These are phyloP conservation scores for Geranomyces michiganensis DNA, from an alignment of 192 early-diverging fungal species.

Conservation along the genomic window DNA sequence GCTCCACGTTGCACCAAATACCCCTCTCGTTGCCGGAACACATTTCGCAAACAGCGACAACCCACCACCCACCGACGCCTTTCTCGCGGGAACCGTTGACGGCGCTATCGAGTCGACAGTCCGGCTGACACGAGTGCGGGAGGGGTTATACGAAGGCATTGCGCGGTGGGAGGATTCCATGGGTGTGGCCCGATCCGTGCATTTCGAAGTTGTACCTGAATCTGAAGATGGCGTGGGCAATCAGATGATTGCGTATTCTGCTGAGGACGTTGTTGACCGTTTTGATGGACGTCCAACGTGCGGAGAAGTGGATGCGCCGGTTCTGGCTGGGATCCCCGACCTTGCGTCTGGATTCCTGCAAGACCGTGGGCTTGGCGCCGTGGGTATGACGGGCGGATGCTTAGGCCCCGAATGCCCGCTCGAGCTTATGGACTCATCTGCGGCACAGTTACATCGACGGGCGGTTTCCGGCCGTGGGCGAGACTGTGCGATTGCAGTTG, in stretches of 20 bases:
- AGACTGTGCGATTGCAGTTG: constrained; percentile 31
- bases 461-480: constrained; percentile 16
- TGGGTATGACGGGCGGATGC: not conserved
- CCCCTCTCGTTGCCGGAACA: not conserved
- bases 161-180: not conserved
- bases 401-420: not conserved
- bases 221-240: not conserved
- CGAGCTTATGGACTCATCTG: not conserved
- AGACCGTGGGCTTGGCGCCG: not conserved
- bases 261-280: constrained; percentile 17
- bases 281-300: not conserved
- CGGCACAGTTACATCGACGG: not conserved
- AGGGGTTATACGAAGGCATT: constrained; percentile 24
- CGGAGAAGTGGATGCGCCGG: not conserved
- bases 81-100: constrained; percentile 11
- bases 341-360: not conserved
- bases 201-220: constrained; percentile 22
- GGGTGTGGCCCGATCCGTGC: not conserved
- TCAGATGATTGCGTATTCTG: constrained; percentile 19
- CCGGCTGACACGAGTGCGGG: constrained; percentile 10
- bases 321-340: not conserved
- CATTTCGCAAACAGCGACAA: constrained; percentile 2
- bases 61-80: not conserved
- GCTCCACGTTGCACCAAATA: constrained; percentile 11
- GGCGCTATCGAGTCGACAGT: constrained; percentile 18